Percentiles rank a stretch among this genome's conserved stretches.
Conservation (phyloP, 2,329 filamentous ascomycete species). For the Fusarium buxicola region DNA sequence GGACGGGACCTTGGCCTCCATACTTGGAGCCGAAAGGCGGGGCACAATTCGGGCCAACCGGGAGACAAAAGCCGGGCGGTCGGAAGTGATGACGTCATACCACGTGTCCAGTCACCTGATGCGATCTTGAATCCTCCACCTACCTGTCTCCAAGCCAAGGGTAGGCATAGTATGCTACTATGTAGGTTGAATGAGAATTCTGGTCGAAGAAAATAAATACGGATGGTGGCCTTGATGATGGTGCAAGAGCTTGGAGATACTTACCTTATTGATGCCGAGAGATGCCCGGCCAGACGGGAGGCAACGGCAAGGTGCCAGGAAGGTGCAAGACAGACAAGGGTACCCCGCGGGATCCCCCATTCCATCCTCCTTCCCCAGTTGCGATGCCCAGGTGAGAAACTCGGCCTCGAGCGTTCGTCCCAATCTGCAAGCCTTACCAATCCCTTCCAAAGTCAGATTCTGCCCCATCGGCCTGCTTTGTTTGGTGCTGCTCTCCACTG, state of each 20-base stretch:
- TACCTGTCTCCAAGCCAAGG: too few relatives aligned
- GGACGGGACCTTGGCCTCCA: not conserved
- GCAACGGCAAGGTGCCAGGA: conserved; percentile 1
- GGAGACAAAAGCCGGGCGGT: not conserved
- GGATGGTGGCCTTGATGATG: too few relatives aligned
- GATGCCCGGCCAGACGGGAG: conserved; percentile 1
- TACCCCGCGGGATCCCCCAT: conserved; percentile 35
- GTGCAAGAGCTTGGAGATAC: too few relatives aligned
- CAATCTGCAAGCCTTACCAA: not conserved
- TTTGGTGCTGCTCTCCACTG: conserved; percentile 30
- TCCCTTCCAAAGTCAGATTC: too few relatives aligned
- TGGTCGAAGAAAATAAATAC: not conserved
- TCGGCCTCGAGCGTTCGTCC: conserved; percentile 16
- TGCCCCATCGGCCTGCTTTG: conserved; percentile 15
- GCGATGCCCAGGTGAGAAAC: too few relatives aligned
- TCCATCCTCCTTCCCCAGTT: conserved; percentile 23
- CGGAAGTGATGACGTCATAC: conserved; percentile 3
- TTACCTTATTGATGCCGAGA: not conserved
- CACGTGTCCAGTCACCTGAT: not conserved
- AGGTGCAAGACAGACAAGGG: conserved; percentile 23
- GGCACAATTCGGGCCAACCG: not conserved
- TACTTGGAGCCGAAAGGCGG: not conserved
- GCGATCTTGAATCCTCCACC: not conserved
- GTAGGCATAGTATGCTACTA: too few relatives aligned
- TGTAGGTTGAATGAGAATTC: not conserved